Base-by-base conservation (phyloP, 2,329 filamentous ascomycete species). In the Ceratocystis diversiconidia region DNA sequence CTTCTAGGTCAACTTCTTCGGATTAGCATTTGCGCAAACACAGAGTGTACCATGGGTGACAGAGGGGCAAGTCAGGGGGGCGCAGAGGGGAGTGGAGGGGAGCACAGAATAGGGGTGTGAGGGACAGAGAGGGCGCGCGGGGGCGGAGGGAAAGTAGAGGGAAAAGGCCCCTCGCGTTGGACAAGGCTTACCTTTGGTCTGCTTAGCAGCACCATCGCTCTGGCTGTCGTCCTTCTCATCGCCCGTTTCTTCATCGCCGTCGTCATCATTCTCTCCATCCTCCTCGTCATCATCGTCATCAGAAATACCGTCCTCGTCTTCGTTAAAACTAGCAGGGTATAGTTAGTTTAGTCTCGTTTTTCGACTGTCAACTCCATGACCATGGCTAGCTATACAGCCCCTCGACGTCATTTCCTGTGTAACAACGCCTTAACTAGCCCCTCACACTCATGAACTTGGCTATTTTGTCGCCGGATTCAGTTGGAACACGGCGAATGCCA, bases 271-370 rank as follows among this genome's bases (percentile, higher is more conserved):
- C 2, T 72, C 73, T 1, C 74, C 76, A 8, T 76, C 76, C 12
- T 75, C 76, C 3, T 75, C 75, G 48, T 72, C 73, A 25, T 72
- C 73, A 22, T 75, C 77, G 17, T 74, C 76, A 65, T 79, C 76
- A 52, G 79, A 74, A 68, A 72, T 32, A 3, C 61, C 64, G 22
- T 61, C 64, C 3, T 65, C 64, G 5, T 61, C 64, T 17, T 65
- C 64, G 15, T 65, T 52, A 8, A 36, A 64, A 15, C 62, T 55
- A 30, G n/a, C 22, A 46, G 22, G 6, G 17, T 4, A 17, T 6
- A 17, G 12, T 30, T 17, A 57, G 52, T n/a, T 30, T 22, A 30
- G 8, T 36, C 32, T 36, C 32, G 32, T 36, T 36, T 36, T 36
- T 36, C 32, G 32, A 8, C 32, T 36, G 8, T 36, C 32, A 36